Percentiles rank a stretch among this genome's conserved stretches.
Evolutionary conservation across 2,329 filamentous ascomycete species (phyloP).

Genomic region (Pseudophaeomoniella oleicola): DNA sequence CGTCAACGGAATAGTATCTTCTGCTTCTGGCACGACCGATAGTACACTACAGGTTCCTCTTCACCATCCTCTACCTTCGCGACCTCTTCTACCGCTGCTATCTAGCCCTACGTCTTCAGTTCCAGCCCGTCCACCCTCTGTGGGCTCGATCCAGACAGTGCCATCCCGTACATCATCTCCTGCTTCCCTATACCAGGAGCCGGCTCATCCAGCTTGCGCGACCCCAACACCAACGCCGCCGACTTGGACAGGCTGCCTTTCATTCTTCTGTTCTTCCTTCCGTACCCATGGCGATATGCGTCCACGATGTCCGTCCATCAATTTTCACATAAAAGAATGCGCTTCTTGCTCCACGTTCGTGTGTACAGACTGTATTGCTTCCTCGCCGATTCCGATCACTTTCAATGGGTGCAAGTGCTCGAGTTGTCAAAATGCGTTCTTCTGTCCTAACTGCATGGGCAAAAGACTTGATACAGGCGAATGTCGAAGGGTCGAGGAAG

Average conservation of each 20-base stretch:
- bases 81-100: not conserved
- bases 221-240: conserved; percentile 5
- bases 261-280: conserved; percentile 31
- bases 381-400: conserved; percentile 3
- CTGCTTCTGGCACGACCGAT: not conserved
- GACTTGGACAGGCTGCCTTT: conserved; percentile 32
- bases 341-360: conserved; percentile 30
- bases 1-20: conserved; percentile 3
- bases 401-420: conserved; percentile 3
- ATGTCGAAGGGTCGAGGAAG: conserved; percentile 10
- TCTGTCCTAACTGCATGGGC: conserved; percentile 13
- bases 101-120: conserved; percentile 6
- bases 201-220: conserved; percentile 11
- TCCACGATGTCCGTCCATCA: conserved; percentile 23
- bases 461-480: conserved; percentile 11
- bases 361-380: conserved; percentile 11
- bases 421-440: conserved; percentile 7
- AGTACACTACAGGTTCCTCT: not conserved
- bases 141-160: conserved; percentile 16
- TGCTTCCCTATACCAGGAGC: conserved; percentile 21
- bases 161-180: conserved; percentile 24
- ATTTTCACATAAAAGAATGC: conserved; percentile 26
- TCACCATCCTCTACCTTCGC: not conserved
- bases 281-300: conserved; percentile 29
- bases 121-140: conserved; percentile 10